Evolutionary conservation across 129 eudicot species (phyloP).

Genomic region (Lactuca sativa): DNA sequence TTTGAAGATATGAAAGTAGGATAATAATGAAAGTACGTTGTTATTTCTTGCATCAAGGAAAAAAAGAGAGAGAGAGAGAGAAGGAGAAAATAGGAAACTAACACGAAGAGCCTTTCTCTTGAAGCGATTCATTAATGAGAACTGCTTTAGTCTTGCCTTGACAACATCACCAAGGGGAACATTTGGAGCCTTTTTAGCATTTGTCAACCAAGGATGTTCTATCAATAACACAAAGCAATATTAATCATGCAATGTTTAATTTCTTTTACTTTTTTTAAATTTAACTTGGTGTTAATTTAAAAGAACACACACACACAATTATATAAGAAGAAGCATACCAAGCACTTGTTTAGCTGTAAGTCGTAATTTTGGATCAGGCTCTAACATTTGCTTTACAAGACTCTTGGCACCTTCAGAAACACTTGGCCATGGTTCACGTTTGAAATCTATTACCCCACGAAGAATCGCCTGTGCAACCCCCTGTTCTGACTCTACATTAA

Average conservation of each 20-base stretch:
- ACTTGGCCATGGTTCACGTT: conserved; percentile 89
- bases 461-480: conserved; percentile 92
- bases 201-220: conserved; percentile 75
- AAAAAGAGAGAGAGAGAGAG: neutral
- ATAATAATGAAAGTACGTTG: neutral
- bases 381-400: conserved; percentile 76
- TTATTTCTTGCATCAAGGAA: too few species aligned
- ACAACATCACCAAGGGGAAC: conserved; percentile 87
- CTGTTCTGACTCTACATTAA: conserved; percentile 73
- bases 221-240: conserved; percentile 13
- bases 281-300: too few species aligned
- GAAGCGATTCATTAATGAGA: conserved; percentile 88
- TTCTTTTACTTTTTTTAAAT: too few species aligned
- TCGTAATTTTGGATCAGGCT: conserved; percentile 71
- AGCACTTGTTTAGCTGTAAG: conserved; percentile 82
- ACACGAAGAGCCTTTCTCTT: conserved; percentile 91
- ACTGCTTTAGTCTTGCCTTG: conserved; percentile 82
- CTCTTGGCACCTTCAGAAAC: conserved; percentile 78
- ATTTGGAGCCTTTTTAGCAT: conserved; percentile 87
- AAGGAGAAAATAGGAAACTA: neutral
- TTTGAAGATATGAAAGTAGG: too few species aligned
- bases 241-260: neutral
- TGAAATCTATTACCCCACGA: conserved; percentile 72
- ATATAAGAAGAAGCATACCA: conserved; percentile 36
- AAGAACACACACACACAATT: too few species aligned